Conservation (phyloP, 768 basidiomycete genomes). For the Pleurotus cornucopiae region DNA sequence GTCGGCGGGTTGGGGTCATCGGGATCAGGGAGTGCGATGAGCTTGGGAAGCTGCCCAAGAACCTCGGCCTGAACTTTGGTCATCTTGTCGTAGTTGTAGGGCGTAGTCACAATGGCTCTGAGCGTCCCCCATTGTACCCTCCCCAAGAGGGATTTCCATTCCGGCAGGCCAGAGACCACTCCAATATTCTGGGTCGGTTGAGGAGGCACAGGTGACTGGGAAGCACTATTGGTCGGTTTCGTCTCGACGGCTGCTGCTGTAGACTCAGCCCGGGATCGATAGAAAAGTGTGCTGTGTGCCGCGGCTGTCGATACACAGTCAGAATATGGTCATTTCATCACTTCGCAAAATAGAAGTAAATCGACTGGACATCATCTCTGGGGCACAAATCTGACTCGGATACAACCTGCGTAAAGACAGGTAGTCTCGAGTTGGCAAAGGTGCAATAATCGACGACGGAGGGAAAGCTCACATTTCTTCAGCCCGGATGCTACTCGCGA, state of each 20-base stretch:
- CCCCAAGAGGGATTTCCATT: slow-evolving; percentile 33
- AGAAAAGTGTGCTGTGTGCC: not conserved
- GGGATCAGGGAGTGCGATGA: slow-evolving; percentile 50
- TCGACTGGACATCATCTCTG: too few relatives aligned
- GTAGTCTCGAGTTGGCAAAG: too few relatives aligned
- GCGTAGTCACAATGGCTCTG: slow-evolving; percentile 56
- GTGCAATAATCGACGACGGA: too few relatives aligned
- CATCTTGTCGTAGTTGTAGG: slow-evolving; percentile 73
- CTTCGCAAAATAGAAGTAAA: too few relatives aligned
- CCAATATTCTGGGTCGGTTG: not conserved
- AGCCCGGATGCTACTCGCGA: not conserved
- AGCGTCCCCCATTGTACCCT: slow-evolving; percentile 38
- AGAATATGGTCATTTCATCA: too few relatives aligned
- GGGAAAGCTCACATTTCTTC: too few relatives aligned
- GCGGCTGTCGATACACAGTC: too few relatives aligned
- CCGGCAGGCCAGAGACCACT: slow-evolving; percentile 16
- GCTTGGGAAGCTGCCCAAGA: slow-evolving; percentile 65
- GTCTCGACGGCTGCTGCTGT: not conserved
- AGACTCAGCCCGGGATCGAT: not conserved
- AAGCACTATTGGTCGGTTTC: not conserved
- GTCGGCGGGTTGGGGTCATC: slow-evolving; percentile 19
- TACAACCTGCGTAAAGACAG: too few relatives aligned
- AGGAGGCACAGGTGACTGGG: not conserved
- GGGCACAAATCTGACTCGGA: too few relatives aligned
- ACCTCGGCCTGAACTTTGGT: slow-evolving; percentile 81